Percentiles rank a stretch among this genome's conserved stretches.
Evolutionary conservation across 371 early-diverging fungal genomes (phyloP).

Genomic region (Mortierella sp.): DNA sequence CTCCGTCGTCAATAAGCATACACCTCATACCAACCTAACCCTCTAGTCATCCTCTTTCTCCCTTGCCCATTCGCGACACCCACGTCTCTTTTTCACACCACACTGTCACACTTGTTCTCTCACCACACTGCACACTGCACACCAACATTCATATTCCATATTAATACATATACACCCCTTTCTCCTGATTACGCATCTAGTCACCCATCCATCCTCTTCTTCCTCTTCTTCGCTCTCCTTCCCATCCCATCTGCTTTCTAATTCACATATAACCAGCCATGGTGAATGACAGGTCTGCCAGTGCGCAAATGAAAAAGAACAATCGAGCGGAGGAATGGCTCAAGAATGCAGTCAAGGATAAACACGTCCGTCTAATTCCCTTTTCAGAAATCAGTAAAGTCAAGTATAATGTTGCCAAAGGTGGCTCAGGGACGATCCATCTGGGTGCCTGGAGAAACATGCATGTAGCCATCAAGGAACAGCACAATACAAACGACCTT

Average conservation of each 20-base stretch:
- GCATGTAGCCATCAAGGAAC: conserved; percentile 57
- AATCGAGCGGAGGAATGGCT: conserved; percentile 57
- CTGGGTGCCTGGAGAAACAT: conserved; percentile 57
- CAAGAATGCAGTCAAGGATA: conserved; percentile 55
- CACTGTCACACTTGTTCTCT: neutral
- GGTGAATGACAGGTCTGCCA: conserved; percentile 49
- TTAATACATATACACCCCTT: no score
- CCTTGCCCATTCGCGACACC: no score
- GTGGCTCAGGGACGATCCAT: conserved; percentile 55
- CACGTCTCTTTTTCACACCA: neutral
- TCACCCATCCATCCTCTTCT: neutral
- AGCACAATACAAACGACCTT: conserved; percentile 55
- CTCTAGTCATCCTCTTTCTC: neutral
- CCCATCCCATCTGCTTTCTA: neutral
- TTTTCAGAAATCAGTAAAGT: conserved; percentile 58
- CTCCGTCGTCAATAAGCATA: neutral
- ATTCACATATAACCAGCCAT: conserved; percentile 19
- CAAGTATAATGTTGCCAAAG: conserved; percentile 56
- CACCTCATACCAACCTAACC: neutral
- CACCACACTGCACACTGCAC: neutral
- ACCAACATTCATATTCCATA: neutral
- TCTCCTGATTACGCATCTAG: no score
- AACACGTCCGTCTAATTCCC: conserved; percentile 52
- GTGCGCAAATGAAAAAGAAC: conserved; percentile 54
- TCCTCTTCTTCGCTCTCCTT: neutral